These are phyloP conservation scores for Metarhizium robertsii DNA, from an alignment of 2,329 filamentous ascomycete genomes.

Conservation along the genomic window DNA sequence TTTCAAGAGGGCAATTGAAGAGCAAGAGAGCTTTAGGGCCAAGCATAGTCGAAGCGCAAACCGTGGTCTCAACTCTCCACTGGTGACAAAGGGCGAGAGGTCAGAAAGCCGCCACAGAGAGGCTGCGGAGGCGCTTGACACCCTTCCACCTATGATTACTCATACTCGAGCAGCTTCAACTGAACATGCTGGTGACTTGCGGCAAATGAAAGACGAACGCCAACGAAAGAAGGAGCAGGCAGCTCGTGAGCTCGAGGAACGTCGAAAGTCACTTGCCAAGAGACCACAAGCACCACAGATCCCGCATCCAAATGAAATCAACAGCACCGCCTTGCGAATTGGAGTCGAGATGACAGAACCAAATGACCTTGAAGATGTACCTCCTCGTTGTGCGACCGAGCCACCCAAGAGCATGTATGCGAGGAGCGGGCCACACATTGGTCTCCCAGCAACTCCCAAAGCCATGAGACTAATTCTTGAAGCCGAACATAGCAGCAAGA, in stretches of 20 bases:
- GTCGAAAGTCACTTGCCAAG: slow-evolving; percentile 73
- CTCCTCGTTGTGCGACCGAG: slow-evolving; percentile 56
- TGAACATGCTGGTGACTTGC: slow-evolving; percentile 44
- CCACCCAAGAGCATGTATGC: slow-evolving; percentile 45
- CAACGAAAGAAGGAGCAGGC: slow-evolving; percentile 63
- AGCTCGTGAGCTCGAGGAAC: slow-evolving; percentile 79
- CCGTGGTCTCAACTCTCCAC: slow-evolving; percentile 27
- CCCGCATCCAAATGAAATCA: slow-evolving; percentile 57
- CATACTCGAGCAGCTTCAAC: slow-evolving; percentile 30
- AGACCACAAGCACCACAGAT: slow-evolving; percentile 74
- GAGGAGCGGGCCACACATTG: slow-evolving; percentile 46
- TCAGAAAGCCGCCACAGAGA: slow-evolving; percentile 30
- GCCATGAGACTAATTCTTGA: slow-evolving; percentile 79
- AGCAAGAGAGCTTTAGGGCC: slow-evolving; percentile 46
- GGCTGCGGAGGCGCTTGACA: slow-evolving; percentile 20
- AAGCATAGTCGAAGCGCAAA: slow-evolving; percentile 44
- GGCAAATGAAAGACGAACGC: slow-evolving; percentile 48
- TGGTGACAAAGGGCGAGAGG: slow-evolving; percentile 23
- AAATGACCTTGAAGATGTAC: slow-evolving; percentile 32
- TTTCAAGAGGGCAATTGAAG: slow-evolving; percentile 41
- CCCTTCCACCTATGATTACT: slow-evolving; percentile 19
- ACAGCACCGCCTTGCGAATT: slow-evolving; percentile 15
- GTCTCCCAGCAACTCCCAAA: slow-evolving; percentile 82
- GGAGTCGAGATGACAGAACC: slow-evolving; percentile 35
- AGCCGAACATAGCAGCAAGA: slow-evolving; percentile 36